Evolutionary conservation across 768 basidiomycete genomes (phyloP), one percentile per base, ranked within the genome.

Genomic region (Trametes cubensis): DNA sequence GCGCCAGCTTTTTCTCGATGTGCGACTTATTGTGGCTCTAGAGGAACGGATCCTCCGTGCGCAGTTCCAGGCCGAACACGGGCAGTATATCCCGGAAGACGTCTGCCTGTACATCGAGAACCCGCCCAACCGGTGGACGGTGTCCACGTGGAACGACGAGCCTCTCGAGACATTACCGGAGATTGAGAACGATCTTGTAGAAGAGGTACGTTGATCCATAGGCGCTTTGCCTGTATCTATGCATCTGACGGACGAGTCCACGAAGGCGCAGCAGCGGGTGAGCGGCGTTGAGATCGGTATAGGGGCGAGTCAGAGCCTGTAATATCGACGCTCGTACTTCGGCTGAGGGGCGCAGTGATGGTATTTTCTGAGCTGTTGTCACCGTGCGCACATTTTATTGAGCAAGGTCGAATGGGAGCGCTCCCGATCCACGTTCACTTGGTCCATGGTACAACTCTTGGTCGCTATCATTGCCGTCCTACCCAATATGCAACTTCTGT

Each of bases 71-170:
- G 78, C 79, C 3, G 86, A 87, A 48, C 85, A 93, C 52, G 92
- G 90, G 0, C 79, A 80, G 14, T 83, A 88, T 71, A 80, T 94
- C 2, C 92, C 92, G 0, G 82, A 87, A 64, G 92, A 94, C 66
- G 80, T 94, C 41, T 94, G 92, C 70, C 75, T 92, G 17, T 90
- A 83, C 62, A 85, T 93, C 55, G 84, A 83, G 65, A 89, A 92
- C 70, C 73, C 82, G 11, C 92, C 92, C 11, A 91, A 89, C 40
- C 80, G 79, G 55, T 92, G 88, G 86, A 83, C 88, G 62, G 79
- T 92, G 14, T 70, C 82, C 0, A 86, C 90, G 0, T 79, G 76
- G 72, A 75, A 80, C 25, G 84, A 83, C 6, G 85, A 87, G 41
- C 63, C 70, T 6, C 69, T 75, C 18, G 90, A 92, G 71, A 75